Conservation (phyloP, 345 rosid genomes). For the Viola odorata region DNA sequence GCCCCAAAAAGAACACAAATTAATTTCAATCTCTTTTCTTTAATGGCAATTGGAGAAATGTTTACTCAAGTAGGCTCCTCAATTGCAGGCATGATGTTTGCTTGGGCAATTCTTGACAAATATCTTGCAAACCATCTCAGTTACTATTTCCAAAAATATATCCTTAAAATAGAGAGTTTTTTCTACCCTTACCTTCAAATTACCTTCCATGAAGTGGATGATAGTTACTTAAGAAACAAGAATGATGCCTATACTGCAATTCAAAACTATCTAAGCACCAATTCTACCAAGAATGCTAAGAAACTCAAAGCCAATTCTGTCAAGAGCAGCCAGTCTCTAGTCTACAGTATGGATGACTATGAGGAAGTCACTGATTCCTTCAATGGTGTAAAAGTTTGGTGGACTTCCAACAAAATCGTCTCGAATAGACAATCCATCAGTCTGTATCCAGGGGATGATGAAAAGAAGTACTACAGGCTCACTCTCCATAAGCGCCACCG, state of each 20-base stretch:
- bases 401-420: neutral
- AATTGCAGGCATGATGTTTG: neutral
- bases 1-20: too few relatives aligned
- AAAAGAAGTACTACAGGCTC: neutral
- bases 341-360: neutral
- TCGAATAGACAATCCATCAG: neutral
- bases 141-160: neutral
- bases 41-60: too few relatives aligned
- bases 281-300: neutral
- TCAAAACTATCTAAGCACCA: neutral
- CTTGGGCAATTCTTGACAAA: neutral
- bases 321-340: neutral
- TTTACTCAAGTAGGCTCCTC: neutral
- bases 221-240: neutral
- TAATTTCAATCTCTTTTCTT: too few relatives aligned
- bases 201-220: neutral
- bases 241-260: neutral
- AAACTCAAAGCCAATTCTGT: neutral
- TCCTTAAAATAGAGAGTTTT: neutral
- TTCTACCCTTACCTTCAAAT: neutral
- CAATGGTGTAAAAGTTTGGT: neutral
- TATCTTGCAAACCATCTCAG: neutral
- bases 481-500: constrained; percentile 5
- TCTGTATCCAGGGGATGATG: neutral
- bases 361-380: neutral